Percentiles rank a stretch among this genome's conserved stretches.
phyloP scores from a whole-genome alignment of 345 rosid genomes.

The Salix suchowensis region DNA sequence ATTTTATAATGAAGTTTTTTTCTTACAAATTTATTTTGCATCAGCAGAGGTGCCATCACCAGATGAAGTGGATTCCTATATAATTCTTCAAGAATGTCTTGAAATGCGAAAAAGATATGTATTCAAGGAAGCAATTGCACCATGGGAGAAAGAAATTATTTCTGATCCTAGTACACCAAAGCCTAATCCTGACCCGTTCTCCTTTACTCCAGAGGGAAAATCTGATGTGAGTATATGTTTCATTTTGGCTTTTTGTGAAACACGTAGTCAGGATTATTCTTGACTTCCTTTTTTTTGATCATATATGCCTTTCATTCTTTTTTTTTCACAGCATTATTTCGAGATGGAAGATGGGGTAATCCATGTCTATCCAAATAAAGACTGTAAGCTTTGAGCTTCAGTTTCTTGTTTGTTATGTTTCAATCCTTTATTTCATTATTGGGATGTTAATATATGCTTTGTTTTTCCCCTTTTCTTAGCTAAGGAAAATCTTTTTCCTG shows the following conservation, averaged over 20 bases:
- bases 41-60: constrained; percentile 67
- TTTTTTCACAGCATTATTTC: constrained; percentile 67
- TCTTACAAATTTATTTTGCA: neutral
- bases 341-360: constrained; percentile 94
- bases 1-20: neutral
- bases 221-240: constrained; percentile 54
- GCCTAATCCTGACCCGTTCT: constrained; percentile 86
- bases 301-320: constrained; percentile 15
- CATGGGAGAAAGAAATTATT: constrained; percentile 95
- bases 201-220: constrained; percentile 65
- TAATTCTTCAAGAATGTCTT: constrained; percentile 88
- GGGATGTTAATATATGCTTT: neutral
- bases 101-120: constrained; percentile 77
- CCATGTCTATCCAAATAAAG: constrained; percentile 81
- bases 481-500: constrained; percentile 75
- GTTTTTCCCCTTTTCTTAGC: constrained; percentile 36
- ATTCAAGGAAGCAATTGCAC: constrained; percentile 78
- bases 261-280: neutral
- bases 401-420: constrained; percentile 13
- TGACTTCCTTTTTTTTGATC: neutral
- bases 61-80: constrained; percentile 81
- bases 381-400: constrained; percentile 45
- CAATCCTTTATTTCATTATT: neutral
- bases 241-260: neutral
- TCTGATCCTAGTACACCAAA: constrained; percentile 97